Conservation (phyloP, 306 rosid species). For the Dryas drummondii region DNA sequence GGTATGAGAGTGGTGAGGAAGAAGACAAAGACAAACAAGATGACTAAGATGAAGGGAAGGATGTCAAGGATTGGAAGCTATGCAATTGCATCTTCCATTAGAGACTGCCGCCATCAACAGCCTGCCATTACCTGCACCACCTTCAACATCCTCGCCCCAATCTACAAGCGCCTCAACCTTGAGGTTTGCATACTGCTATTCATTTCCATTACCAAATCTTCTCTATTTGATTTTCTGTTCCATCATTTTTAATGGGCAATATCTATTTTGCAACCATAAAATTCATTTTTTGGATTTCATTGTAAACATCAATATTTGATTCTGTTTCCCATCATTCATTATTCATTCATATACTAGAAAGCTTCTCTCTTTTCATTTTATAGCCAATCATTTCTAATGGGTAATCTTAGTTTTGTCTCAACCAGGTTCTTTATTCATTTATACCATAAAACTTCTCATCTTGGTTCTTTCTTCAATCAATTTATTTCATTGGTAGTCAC, state of each 20-base stretch:
- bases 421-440: background rate
- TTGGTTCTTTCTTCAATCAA: background rate
- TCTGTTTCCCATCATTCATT: background rate
- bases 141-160: conserved; percentile 94
- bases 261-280: no score
- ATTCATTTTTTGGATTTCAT: background rate
- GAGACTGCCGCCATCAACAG: conserved; percentile 59
- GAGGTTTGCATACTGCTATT: conserved; percentile 45
- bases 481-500: background rate
- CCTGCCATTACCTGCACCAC: conserved; percentile 91
- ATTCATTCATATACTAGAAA: background rate
- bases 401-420: background rate
- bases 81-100: conserved; percentile 70
- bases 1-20: conserved; percentile 29
- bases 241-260: background rate
- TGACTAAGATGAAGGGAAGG: conserved; percentile 66
- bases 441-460: background rate
- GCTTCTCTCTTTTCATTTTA: background rate
- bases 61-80: conserved; percentile 74
- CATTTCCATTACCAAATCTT: background rate
- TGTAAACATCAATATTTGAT: background rate
- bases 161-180: conserved; percentile 76
- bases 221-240: background rate
- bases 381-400: background rate
- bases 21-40: conserved; percentile 38